Base-by-base conservation (phyloP, 2,329 filamentous ascomycete genomes). In the Cytospora chrysosperma region DNA sequence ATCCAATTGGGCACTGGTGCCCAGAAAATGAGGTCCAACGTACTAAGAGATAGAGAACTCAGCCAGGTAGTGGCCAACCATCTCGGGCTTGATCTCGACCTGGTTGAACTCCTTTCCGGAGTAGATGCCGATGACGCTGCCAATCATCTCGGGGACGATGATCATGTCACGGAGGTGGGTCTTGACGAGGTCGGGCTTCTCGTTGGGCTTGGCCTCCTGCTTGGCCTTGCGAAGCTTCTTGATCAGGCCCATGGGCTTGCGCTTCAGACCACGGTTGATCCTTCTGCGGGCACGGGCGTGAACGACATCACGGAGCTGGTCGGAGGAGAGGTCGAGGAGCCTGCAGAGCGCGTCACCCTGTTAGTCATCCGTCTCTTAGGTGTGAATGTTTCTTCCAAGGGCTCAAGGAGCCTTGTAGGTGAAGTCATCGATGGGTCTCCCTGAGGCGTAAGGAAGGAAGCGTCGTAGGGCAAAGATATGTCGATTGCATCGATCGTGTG, bases 31-130 rank as follows among this genome's bases (percentile, higher is more conserved):
- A 21, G 28, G 30, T 51, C 32, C 59, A 71, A 92, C 92, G 75
- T 91, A 96, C 92, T 99, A 99, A 85, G 94, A 95, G 86, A 99
- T 99, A 73, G 93, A 97, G 88, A 99, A 99, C 85, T 99, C 95
- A 77, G 87, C 95, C 72, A 99, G 87, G 88, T 97, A 97, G 87
- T 98, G 94, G 81, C 95, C 95, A 82, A 99, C 95, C 95, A 99
- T 99, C 88, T 99, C 95, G 75, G 95, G 95, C 90, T 97, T 97
- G 86, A 99, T 95, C 84, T 99, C 95, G 75, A 99, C 93, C 88
- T 97, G 94, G 90, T 99, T 99, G 91, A 99, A 99, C 84, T 98
- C 93, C 90, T 99, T 99, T 79, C 95, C 95, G 73, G 92, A 97
- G 91, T 99, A 99, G 87, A 99, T 95, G 80, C 93, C 95, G 76